A percentile compares a stretch with the other conserved stretches of the same genome.
Evolutionary conservation across 495 filamentous ascomycete species (phyloP).

Genomic region (Usnea hakonensis): DNA sequence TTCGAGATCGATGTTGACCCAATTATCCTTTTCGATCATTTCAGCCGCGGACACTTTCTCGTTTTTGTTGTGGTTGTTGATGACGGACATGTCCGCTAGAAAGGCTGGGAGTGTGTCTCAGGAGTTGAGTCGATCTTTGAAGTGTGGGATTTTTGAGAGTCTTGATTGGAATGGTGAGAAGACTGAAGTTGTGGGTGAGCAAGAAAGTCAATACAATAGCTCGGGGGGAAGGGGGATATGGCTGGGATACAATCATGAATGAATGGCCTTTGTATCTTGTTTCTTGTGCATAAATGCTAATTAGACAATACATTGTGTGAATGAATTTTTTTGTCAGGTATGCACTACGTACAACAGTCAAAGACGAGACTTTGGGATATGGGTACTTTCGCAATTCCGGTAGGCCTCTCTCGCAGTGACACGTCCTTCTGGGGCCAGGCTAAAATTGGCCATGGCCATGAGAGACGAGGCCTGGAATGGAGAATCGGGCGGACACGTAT

Average conservation of each 20-base stretch:
- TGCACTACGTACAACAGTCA: too few relatives aligned
- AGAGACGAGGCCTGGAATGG: too few relatives aligned
- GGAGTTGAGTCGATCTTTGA: background rate
- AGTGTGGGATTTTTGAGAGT: background rate
- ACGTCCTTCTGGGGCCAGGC: too few relatives aligned
- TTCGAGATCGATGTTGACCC: background rate
- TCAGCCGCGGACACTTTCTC: background rate
- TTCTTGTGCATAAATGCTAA: background rate
- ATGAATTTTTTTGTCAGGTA: background rate
- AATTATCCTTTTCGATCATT: background rate
- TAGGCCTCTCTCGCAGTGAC: too few relatives aligned
- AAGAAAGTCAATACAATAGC: background rate
- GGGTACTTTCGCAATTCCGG: too few relatives aligned
- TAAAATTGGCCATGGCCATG: too few relatives aligned
- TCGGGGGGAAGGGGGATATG: background rate
- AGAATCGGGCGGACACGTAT: too few relatives aligned
- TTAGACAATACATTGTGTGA: background rate
- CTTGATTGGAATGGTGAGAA: background rate
- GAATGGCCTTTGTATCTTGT: background rate
- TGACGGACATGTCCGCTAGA: too few relatives aligned
- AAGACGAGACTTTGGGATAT: too few relatives aligned
- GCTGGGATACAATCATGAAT: background rate
- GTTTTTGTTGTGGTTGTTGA: background rate
- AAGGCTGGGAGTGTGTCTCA: background rate
- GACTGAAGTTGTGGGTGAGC: background rate